A percentile compares a stretch with the other conserved stretches of the same genome.
phyloP scores from a whole-genome alignment of 257 asterid genomes.

The Pogostemon cablin region DNA sequence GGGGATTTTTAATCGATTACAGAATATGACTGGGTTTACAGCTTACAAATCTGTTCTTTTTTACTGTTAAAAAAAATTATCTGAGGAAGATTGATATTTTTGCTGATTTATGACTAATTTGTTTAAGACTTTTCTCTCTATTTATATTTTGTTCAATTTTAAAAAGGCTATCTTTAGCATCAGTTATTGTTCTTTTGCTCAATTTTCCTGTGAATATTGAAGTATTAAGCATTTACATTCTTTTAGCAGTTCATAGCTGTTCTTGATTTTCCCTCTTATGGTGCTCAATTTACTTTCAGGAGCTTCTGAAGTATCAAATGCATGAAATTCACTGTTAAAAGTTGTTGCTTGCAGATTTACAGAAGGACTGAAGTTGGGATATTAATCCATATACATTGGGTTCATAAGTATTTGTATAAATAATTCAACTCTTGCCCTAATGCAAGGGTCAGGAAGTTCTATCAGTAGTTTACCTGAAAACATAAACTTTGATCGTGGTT shows the following conservation, averaged over 20 bases:
- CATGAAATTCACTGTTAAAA: constrained; percentile 12
- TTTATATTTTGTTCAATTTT: neutral
- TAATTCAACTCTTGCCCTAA: constrained; percentile 43
- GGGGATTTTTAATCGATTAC: neutral
- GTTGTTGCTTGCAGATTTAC: constrained; percentile 48
- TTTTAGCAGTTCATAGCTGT: neutral
- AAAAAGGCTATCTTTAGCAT: constrained; percentile 6
- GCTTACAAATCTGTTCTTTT: constrained; percentile 19
- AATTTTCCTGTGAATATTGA: neutral
- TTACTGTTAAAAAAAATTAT: neutral
- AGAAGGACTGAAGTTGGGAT: constrained; percentile 30
- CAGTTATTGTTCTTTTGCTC: neutral
- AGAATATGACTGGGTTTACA: constrained; percentile 19
- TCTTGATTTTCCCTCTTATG: constrained; percentile 10
- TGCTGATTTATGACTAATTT: constrained; percentile 30
- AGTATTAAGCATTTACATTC: neutral
- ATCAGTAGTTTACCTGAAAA: constrained; percentile 68
- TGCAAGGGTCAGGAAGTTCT: constrained; percentile 86
- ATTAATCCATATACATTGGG: constrained; percentile 22
- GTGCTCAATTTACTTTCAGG: constrained; percentile 3
- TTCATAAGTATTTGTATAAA: constrained; percentile 27
- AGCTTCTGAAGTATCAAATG: constrained; percentile 2
- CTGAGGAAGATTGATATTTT: constrained; percentile 18
- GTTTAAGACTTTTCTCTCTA: neutral
- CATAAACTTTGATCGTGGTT: constrained; percentile 61